Conservation (phyloP, 345 rosid genomes). For the Citrus reticulata region DNA sequence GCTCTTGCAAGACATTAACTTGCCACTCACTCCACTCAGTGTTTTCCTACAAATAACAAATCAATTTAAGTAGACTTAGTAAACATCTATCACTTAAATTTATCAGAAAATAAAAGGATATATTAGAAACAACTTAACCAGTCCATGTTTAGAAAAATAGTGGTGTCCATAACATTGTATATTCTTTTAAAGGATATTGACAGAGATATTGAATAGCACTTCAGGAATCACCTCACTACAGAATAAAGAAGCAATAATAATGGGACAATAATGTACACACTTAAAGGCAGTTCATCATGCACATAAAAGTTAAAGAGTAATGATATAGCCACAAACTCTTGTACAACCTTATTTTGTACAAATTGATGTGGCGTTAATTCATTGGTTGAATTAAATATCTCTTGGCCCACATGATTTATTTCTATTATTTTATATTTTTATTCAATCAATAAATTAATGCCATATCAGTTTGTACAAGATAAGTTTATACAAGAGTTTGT, state of each 20-base stretch:
- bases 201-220: not conserved
- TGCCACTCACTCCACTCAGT: conserved; percentile 89
- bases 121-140: not conserved
- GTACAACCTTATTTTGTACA: too few relatives aligned
- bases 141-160: not conserved
- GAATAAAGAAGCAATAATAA: not conserved
- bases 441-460: too few relatives aligned
- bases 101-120: not conserved
- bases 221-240: not conserved
- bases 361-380: too few relatives aligned
- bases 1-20: conserved; percentile 65
- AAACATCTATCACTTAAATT: not conserved
- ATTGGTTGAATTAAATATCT: too few relatives aligned
- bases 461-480: too few relatives aligned
- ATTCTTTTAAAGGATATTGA: not conserved
- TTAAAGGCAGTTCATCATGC: not conserved
- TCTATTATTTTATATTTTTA: too few relatives aligned
- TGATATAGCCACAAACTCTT: too few relatives aligned
- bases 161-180: not conserved
- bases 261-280: not conserved
- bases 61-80: conserved; percentile 8
- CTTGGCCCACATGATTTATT: too few relatives aligned
- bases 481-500: too few relatives aligned
- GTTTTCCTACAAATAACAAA: conserved; percentile 52
- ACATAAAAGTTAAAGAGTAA: too few relatives aligned